Evolutionary conservation across 768 basidiomycete species (phyloP).

Genomic region (Termitomyces titanicus): DNA sequence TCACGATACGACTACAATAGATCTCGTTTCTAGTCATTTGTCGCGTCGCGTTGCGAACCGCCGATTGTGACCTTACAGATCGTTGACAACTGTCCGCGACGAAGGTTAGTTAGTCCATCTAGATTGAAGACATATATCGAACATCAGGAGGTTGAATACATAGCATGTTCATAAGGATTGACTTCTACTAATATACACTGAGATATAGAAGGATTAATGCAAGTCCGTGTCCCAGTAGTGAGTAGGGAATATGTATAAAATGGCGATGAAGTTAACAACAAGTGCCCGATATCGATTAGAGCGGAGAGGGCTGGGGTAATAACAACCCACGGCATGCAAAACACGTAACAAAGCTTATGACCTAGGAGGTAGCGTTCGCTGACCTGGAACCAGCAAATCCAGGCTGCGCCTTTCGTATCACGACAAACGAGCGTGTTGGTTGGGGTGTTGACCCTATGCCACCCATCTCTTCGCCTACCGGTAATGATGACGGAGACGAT

Average conservation of each 20-base stretch:
- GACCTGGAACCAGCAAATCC: slow-evolving; percentile 9
- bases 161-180: not conserved
- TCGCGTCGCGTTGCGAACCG: too few species aligned
- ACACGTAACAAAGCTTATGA: slow-evolving; percentile 2
- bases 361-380: slow-evolving; percentile 14
- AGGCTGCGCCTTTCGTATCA: slow-evolving; percentile 57
- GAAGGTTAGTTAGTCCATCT: not conserved
- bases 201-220: slow-evolving; percentile 6
- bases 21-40: too few species aligned
- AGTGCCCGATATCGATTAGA: slow-evolving; percentile 3
- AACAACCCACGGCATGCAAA: not conserved
- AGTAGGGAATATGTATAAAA: not conserved
- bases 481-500: slow-evolving; percentile 18
- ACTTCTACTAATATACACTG: slow-evolving; percentile 12
- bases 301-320: not conserved
- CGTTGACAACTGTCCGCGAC: not conserved
- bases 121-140: not conserved
- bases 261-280: not conserved
- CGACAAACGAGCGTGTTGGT: slow-evolving; percentile 60
- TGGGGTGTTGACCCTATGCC: slow-evolving; percentile 28
- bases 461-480: slow-evolving; percentile 33
- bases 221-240: slow-evolving; percentile 9
- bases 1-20: too few species aligned
- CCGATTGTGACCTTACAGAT: too few species aligned
- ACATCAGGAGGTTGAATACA: not conserved